These are phyloP conservation scores for Agrocybe chaxingu DNA, from an alignment of 768 basidiomycete species.

Conservation along the genomic window DNA sequence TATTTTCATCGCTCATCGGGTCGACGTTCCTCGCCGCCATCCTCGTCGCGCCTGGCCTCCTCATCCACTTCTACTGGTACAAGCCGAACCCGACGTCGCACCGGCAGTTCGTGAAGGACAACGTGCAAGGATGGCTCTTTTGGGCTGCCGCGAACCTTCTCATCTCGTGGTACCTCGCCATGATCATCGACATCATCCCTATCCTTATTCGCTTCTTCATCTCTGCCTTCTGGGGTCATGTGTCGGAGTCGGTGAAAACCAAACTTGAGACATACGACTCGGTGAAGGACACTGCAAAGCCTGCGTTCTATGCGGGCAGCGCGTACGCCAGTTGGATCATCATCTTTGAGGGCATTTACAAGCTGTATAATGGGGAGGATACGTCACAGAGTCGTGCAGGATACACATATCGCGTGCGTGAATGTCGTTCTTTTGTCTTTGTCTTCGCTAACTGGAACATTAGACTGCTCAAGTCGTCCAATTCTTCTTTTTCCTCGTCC, in stretches of 20 bases:
- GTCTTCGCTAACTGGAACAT: not conserved
- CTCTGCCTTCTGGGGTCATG: slow-evolving; percentile 67
- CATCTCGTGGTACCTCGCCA: slow-evolving; percentile 76
- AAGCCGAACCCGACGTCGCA: slow-evolving; percentile 52
- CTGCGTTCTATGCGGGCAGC: slow-evolving; percentile 68
- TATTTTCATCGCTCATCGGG: slow-evolving; percentile 74
- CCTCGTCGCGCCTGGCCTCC: slow-evolving; percentile 57
- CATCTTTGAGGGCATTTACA: slow-evolving; percentile 65
- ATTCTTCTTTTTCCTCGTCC: slow-evolving; percentile 72
- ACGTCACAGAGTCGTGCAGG: slow-evolving; percentile 44
- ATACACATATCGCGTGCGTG: slow-evolving; percentile 55
- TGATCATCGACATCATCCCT: slow-evolving; percentile 69
- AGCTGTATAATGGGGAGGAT: slow-evolving; percentile 43
- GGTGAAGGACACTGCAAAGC: slow-evolving; percentile 68
- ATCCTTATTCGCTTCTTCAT: slow-evolving; percentile 49
- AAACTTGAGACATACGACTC: slow-evolving; percentile 68
- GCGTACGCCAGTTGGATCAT: slow-evolving; percentile 75
- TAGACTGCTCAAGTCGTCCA: slow-evolving; percentile 63
- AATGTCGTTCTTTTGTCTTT: slow-evolving; percentile 1
- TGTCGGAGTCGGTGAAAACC: slow-evolving; percentile 65
- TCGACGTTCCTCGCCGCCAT: slow-evolving; percentile 63
- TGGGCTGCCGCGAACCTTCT: slow-evolving; percentile 79
- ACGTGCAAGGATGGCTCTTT: slow-evolving; percentile 75
- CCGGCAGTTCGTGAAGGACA: slow-evolving; percentile 60
- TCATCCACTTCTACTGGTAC: slow-evolving; percentile 72